Percentiles rank a stretch among this genome's conserved stretches.
Conservation (phyloP, 768 basidiomycete genomes). For the Podaxis mareebaensis region DNA sequence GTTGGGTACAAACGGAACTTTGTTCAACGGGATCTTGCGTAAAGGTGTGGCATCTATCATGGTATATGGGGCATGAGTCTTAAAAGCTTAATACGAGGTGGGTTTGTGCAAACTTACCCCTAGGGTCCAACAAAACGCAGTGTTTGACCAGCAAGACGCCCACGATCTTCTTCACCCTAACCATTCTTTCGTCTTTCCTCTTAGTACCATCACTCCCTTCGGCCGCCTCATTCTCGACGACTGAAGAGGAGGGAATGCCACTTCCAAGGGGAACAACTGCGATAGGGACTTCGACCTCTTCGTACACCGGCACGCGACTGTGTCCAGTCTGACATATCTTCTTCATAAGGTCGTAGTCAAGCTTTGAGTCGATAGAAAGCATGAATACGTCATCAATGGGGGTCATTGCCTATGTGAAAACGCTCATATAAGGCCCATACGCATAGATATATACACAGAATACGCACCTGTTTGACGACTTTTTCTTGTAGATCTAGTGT, state of each 20-base stretch:
- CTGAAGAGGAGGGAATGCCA: constrained; percentile 1
- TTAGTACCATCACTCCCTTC: background rate
- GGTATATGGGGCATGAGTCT: background rate
- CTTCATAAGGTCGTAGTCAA: constrained; percentile 80
- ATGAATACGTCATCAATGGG: constrained; percentile 81
- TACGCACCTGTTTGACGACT: constrained; percentile 63
- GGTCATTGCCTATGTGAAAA: constrained; percentile 65
- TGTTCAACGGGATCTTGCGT: constrained; percentile 81
- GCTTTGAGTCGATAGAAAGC: constrained; percentile 80
- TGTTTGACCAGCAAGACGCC: constrained; percentile 89
- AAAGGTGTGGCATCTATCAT: constrained; percentile 75
- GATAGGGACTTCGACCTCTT: constrained; percentile 67
- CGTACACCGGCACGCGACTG: constrained; percentile 81
- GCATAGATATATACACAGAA: background rate
- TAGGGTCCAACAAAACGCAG: constrained; percentile 85
- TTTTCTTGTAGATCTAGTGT: constrained; percentile 90
- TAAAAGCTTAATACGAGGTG: too few species aligned
- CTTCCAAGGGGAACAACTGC: constrained; percentile 26
- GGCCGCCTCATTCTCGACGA: background rate
- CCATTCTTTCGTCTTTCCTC: constrained; percentile 27
- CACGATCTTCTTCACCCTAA: constrained; percentile 77
- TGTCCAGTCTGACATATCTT: constrained; percentile 79
- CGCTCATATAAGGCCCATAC: background rate
- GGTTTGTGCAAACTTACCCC: constrained; percentile 42
- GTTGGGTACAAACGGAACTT: constrained; percentile 82